Percentiles rank a stretch among this genome's conserved stretches.
phyloP scores from a whole-genome alignment of 306 rosid species.

The Quillaja saponaria region DNA sequence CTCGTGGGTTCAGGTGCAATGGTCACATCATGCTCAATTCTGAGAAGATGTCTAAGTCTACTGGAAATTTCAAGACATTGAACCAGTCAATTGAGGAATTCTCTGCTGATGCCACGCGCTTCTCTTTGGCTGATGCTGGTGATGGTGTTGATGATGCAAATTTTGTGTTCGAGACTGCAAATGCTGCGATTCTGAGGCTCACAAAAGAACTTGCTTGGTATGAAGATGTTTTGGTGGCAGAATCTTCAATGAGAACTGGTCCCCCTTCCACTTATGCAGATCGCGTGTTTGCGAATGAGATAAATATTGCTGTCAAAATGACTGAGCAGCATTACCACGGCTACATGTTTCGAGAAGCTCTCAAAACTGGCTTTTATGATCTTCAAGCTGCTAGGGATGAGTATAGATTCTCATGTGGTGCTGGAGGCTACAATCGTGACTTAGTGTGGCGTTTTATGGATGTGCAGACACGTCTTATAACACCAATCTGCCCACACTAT shows the following conservation, averaged over 20 bases:
- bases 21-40: constrained; percentile 91
- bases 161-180: constrained; percentile 87
- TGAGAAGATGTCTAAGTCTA: constrained; percentile 93
- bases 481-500: constrained; percentile 94
- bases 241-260: constrained; percentile 69
- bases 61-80: constrained; percentile 86
- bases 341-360: constrained; percentile 86
- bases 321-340: constrained; percentile 75
- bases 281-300: constrained; percentile 75
- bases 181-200: constrained; percentile 82
- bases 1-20: constrained; percentile 86
- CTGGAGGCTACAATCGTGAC: constrained; percentile 69
- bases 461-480: constrained; percentile 83
- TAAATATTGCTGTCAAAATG: constrained; percentile 69
- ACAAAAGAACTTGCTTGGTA: constrained; percentile 86
- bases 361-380: constrained; percentile 86
- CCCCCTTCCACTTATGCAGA: constrained; percentile 84
- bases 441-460: constrained; percentile 81
- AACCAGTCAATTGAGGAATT: constrained; percentile 86
- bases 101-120: constrained; percentile 88
- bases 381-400: constrained; percentile 92
- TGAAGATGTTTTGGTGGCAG: constrained; percentile 71
- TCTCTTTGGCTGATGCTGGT: constrained; percentile 95
- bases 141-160: constrained; percentile 95
- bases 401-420: constrained; percentile 81